These are phyloP conservation scores for Sisymbrium irio DNA, from an alignment of 345 rosid species.

Conservation along the genomic window DNA sequence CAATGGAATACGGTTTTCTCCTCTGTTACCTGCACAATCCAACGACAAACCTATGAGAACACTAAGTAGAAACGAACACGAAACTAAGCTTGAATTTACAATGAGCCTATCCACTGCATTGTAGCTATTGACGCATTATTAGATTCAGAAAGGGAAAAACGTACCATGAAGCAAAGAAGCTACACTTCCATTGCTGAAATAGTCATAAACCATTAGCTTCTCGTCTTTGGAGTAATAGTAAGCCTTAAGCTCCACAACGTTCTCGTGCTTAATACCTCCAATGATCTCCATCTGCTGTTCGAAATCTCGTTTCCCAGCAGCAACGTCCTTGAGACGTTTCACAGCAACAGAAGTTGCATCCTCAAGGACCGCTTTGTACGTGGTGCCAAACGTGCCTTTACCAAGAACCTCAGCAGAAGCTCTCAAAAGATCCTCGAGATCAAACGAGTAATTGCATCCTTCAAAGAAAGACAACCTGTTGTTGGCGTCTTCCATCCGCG, in stretches of 20 bases:
- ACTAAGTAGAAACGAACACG: no score
- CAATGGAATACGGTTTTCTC: conserved; percentile 60
- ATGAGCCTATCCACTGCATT: neutral
- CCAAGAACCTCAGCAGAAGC: conserved; percentile 99
- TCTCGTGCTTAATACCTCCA: conserved; percentile 75
- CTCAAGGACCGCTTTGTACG: conserved; percentile 67
- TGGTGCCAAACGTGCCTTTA: conserved; percentile 88
- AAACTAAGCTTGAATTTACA: neutral
- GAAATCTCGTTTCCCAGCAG: conserved; percentile 77
- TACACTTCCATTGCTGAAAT: conserved; percentile 65
- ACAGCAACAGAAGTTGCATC: conserved; percentile 72
- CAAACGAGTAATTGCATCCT: conserved; percentile 85
- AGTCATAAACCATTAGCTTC: conserved; percentile 90
- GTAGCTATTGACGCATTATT: neutral
- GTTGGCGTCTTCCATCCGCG: conserved; percentile 75
- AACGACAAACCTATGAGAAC: neutral
- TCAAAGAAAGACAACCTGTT: conserved; percentile 86
- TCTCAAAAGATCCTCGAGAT: conserved; percentile 93
- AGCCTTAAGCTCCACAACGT: conserved; percentile 88
- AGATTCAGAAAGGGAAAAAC: conserved; percentile 6
- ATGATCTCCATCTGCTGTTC: conserved; percentile 97
- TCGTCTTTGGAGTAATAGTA: conserved; percentile 93
- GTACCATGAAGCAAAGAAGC: conserved; percentile 82
- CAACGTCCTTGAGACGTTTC: conserved; percentile 91
- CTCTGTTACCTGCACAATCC: conserved; percentile 46